These are phyloP conservation scores for Millerago galiae DNA, from an alignment of 805 yeast species.

Conservation along the genomic window DNA sequence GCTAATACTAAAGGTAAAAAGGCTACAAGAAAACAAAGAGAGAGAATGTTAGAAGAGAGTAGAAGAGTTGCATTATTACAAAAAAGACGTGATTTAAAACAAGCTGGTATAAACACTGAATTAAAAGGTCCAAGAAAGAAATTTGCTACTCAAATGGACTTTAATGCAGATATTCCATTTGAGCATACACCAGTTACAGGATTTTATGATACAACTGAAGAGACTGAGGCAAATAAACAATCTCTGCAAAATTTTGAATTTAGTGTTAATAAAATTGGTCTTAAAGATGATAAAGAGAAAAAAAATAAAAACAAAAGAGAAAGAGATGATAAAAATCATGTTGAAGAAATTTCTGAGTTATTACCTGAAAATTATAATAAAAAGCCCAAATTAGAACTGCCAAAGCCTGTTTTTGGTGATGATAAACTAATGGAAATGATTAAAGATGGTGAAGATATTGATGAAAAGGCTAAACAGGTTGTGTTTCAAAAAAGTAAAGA, in stretches of 20 bases:
- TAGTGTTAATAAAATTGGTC: slow-evolving; percentile 38
- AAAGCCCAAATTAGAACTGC: slow-evolving; percentile 23
- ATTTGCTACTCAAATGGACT: slow-evolving; percentile 62
- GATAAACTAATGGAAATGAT: slow-evolving; percentile 11
- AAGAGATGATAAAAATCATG: slow-evolving; percentile 19
- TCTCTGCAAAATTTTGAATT: slow-evolving; percentile 37
- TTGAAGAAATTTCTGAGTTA: slow-evolving; percentile 16
- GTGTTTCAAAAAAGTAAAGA: slow-evolving; percentile 5
- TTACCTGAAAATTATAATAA: slow-evolving; percentile 11
- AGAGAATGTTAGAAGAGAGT: slow-evolving; percentile 74
- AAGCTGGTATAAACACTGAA: slow-evolving; percentile 59
- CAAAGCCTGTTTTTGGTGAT: slow-evolving; percentile 28
- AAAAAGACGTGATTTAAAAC: slow-evolving; percentile 73
- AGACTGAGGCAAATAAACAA: slow-evolving; percentile 34
- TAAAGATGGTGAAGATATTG: slow-evolving; percentile 11
- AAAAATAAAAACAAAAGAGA: slow-evolving; percentile 26
- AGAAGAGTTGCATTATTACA: slow-evolving; percentile 70
- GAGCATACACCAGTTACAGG: slow-evolving; percentile 68
- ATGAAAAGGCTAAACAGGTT: slow-evolving; percentile 4
- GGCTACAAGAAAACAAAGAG: slow-evolving; percentile 85
- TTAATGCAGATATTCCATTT: slow-evolving; percentile 76
- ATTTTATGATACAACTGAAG: slow-evolving; percentile 60
- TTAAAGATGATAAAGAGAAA: slow-evolving; percentile 31
- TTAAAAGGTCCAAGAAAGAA: slow-evolving; percentile 47
- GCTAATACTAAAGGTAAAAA: slow-evolving; percentile 93